Evolutionary conservation across 345 rosid genomes (phyloP).

Genomic region (Gossypium sturtianum): DNA sequence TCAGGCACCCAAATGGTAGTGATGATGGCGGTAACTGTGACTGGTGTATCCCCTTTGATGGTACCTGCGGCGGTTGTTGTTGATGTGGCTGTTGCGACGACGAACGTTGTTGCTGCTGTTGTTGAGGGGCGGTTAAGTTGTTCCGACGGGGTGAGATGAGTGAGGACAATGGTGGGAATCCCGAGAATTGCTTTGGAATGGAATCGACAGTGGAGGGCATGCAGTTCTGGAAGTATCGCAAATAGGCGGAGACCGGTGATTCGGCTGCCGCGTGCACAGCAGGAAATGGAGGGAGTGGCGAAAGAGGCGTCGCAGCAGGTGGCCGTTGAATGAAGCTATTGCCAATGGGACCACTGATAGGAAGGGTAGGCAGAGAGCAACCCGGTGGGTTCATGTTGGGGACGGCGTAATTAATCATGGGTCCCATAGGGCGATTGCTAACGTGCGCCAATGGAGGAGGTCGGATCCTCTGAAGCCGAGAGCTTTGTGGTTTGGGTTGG

Average conservation of each 20-base stretch:
- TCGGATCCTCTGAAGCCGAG: constrained; percentile 87
- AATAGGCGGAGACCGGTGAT: constrained; percentile 65
- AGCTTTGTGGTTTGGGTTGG: constrained; percentile 64
- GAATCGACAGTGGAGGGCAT: constrained; percentile 36
- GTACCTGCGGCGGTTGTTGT: constrained; percentile 14
- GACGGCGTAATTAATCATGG: constrained; percentile 32
- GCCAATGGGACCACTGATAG: constrained; percentile 2
- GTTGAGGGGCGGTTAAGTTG: constrained; percentile 21
- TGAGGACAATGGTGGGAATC: constrained; percentile 63
- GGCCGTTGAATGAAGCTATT: constrained; percentile 30
- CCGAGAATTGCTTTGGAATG: constrained; percentile 43
- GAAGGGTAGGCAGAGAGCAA: not conserved
- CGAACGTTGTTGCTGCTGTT: constrained; percentile 15
- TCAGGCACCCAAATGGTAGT: constrained; percentile 65
- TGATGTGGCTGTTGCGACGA: constrained; percentile 20
- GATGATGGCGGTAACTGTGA: constrained; percentile 45
- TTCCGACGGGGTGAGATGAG: constrained; percentile 64
- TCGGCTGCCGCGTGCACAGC: constrained; percentile 65
- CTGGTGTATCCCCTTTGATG: constrained; percentile 18
- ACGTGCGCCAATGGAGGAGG: constrained; percentile 83
- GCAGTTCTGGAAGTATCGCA: constrained; percentile 68
- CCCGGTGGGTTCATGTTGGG: constrained; percentile 22
- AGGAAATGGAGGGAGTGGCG: constrained; percentile 65
- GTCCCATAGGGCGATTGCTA: constrained; percentile 55
- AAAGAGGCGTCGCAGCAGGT: constrained; percentile 36